Evolutionary conservation across 2,329 filamentous ascomycete species (phyloP), one percentile per base, ranked within the genome.

Genomic region (Huntiella abstrusa): DNA sequence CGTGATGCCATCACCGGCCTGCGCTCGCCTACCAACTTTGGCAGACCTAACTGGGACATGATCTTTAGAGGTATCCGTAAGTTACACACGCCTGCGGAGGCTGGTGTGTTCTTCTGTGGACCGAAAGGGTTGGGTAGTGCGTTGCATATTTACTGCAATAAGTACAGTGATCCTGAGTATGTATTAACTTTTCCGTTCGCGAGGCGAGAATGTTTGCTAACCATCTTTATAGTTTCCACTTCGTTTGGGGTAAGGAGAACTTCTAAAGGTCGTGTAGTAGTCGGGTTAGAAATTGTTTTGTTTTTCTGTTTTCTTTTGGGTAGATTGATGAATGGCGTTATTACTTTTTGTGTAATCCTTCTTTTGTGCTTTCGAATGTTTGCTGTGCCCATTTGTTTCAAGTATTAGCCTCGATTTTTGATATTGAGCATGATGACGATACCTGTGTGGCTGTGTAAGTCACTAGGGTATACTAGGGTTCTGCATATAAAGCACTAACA

Each of bases 21-120:
- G 28, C 72, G 82, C 42, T 80, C 82, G 46, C 83, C 83, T 15
- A 91, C 83, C 38, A 91, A 86, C 65, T 86, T 91, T 58, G 84
- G 84, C 46, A 70, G 83, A 17, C 84, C 84, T 12, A 88, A 91
- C 63, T 91, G 84, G 84, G 82, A 91, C 58, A 84, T 84, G 74
- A 83, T 92, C 55, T 91, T 91, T 66, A 74, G 82, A 52, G 79
- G 79, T 46, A 83, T 92, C 58, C 69, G 83, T 56, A 86, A 86
- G 62, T 73, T 91, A 52, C 80, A 85, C 58, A 66, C 69, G 4
- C 79, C 80, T 1, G 75, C 75, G 41, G 80, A 84, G 62, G 77
- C 77, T 2, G 80, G 80, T 54, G 80, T 85, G 13, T 85, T 91
- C 67, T 91, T 88, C 68, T 91, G 83, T 58, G 83, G 83, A 0